Evolutionary conservation across 2,329 filamentous ascomycete genomes (phyloP).

Genomic region (Dactylonectria estremocensis): DNA sequence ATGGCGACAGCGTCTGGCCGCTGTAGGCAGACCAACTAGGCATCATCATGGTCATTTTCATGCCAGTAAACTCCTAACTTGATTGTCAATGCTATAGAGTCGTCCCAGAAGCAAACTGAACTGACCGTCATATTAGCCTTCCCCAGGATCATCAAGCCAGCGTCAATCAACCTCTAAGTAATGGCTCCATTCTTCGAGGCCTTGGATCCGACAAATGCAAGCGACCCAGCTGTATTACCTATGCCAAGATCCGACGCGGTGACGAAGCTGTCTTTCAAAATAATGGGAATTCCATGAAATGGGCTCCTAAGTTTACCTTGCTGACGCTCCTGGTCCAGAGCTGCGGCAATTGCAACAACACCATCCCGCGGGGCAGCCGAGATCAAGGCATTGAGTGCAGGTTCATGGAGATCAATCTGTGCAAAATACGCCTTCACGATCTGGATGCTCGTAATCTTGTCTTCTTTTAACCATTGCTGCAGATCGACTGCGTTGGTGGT

Average conservation of each 20-base stretch:
- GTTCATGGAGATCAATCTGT: conserved; percentile 30
- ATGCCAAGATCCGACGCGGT: conserved; percentile 26
- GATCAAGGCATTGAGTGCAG: conserved; percentile 34
- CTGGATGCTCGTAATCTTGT: conserved; percentile 27
- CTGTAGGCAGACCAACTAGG: conserved; percentile 30
- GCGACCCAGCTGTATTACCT: conserved; percentile 31
- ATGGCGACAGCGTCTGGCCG: conserved; percentile 50
- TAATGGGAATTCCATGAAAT: conserved; percentile 39
- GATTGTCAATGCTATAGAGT: neutral
- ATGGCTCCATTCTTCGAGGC: conserved; percentile 30
- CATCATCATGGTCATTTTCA: conserved; percentile 13
- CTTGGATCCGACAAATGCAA: conserved; percentile 31
- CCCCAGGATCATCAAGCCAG: conserved; percentile 32
- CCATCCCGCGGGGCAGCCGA: conserved; percentile 15
- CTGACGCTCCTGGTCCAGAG: conserved; percentile 33
- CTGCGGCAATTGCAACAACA: conserved; percentile 14
- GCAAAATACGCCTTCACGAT: conserved; percentile 33
- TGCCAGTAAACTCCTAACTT: conserved; percentile 18
- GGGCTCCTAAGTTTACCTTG: conserved; percentile 22
- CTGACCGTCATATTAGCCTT: conserved; percentile 35
- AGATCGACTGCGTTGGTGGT: conserved; percentile 20
- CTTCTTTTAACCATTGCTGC: neutral
- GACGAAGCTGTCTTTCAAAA: conserved; percentile 36
- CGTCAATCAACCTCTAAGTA: conserved; percentile 20
- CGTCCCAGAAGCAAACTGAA: neutral